Evolutionary conservation across 2,329 filamentous ascomycete species (phyloP), one percentile per base, ranked within the genome.

Genomic region (Ascochyta clinopodiicola): DNA sequence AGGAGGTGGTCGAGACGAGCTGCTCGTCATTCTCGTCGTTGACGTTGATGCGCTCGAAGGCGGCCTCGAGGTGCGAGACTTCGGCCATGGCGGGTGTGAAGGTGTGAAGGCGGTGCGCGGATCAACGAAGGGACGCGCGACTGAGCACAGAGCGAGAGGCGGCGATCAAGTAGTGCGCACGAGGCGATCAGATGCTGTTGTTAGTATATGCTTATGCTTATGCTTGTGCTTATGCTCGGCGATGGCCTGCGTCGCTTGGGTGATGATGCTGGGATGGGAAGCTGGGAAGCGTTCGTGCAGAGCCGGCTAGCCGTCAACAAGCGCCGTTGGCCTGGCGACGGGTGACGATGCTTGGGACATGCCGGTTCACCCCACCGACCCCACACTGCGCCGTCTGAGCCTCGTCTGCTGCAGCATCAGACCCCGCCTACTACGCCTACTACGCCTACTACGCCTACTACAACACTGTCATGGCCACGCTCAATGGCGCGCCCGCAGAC

Each of bases 31-130:
- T 96, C 78, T 96, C 93, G 72, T 97, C 93, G 67, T 90, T 89
- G 60, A 97, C 91, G 19, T 90, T 89, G 79, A 97, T 86, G 77
- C 88, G 88, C 86, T 96, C 92, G 72, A 98, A 91, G 68, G 91
- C 90, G 78, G 90, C 82, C 79, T 97, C 94, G 42, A 98, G 82
- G 46, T 86, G 87, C 66, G 90, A 86, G 56, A 90, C 85, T 62
- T 93, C 49, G 17, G 49, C 86, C 90, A 94, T 84, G 38, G n/a
- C 35, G 50, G 29, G 27, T 12, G 27, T 9, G 27, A 12, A 2
- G 1, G 40, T 48, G 42, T 17, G 40, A 56, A 55, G 51, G 59
- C 47, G 43, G 46, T 46, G 48, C 29, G 48, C 15, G 39, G 31
- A 10, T 35, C 31, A 32, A 38, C 51, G 49, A 48, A 43, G 52